phyloP scores from a whole-genome alignment of 345 rosid genomes.

The Gossypioides kirkii region DNA sequence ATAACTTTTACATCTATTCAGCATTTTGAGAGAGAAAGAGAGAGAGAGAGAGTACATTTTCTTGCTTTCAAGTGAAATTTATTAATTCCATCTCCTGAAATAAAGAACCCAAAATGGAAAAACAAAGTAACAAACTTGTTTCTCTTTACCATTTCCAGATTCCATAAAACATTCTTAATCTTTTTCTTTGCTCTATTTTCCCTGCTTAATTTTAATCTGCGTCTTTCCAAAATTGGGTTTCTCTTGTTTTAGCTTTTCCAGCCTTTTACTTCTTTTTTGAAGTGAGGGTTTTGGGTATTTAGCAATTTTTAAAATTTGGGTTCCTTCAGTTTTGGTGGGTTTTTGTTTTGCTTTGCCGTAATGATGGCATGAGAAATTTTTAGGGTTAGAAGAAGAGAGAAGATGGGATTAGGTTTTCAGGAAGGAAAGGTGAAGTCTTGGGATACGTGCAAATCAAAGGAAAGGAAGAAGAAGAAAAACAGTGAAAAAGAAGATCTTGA shows the following conservation, averaged over 20 bases:
- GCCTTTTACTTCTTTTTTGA: neutral
- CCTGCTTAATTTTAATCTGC: slow-evolving; percentile 19
- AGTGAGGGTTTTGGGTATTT: neutral
- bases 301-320: slow-evolving; percentile 7
- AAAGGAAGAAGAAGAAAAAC: slow-evolving; percentile 42
- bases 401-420: slow-evolving; percentile 36
- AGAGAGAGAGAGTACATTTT: neutral
- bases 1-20: neutral
- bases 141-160: neutral
- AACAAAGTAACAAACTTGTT: neutral
- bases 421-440: slow-evolving; percentile 40
- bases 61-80: slow-evolving; percentile 14
- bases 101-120: neutral
- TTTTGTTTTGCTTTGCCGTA: neutral
- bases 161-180: slow-evolving; percentile 8
- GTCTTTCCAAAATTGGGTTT: neutral
- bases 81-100: slow-evolving; percentile 5
- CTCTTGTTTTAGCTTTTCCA: neutral
- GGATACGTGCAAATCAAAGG: slow-evolving; percentile 40
- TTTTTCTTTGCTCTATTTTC: neutral
- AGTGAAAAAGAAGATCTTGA: slow-evolving; percentile 27
- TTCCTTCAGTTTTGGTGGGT: slow-evolving; percentile 9
- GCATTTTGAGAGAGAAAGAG: neutral
- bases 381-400: slow-evolving; percentile 24
- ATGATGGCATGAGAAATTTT: slow-evolving; percentile 27